Percentiles rank a stretch among this genome's conserved stretches.
These are phyloP conservation scores for Phlyctochytrium planicorne DNA, from an alignment of 192 early-diverging fungal genomes.

Conservation along the genomic window DNA sequence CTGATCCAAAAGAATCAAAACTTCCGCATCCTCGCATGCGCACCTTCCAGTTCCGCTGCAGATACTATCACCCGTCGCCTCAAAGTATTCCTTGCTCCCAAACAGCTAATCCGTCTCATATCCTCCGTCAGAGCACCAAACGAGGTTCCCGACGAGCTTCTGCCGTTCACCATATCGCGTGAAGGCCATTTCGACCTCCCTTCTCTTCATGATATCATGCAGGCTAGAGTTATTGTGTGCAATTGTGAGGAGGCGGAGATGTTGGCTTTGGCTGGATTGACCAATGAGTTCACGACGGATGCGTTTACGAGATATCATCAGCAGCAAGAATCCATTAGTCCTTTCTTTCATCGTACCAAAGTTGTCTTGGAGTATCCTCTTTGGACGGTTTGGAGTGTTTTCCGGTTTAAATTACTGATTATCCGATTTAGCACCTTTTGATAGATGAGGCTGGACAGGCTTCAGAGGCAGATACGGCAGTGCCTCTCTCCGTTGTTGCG, in stretches of 20 bases:
- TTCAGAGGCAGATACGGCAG: slow-evolving; percentile 49
- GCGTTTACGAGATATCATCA: not conserved
- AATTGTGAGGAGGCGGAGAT: slow-evolving; percentile 50
- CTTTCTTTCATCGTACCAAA: slow-evolving; percentile 1
- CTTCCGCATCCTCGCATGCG: slow-evolving; percentile 50
- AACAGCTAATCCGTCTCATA: slow-evolving; percentile 47
- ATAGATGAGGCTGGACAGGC: slow-evolving; percentile 62
- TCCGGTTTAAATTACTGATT: not conserved
- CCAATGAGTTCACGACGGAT: slow-evolving; percentile 23
- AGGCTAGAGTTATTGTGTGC: slow-evolving; percentile 48
- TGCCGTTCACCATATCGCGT: slow-evolving; percentile 43
- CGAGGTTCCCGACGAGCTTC: slow-evolving; percentile 41
- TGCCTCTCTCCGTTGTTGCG: slow-evolving; percentile 44
- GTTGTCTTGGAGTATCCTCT: not conserved
- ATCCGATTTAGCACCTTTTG: slow-evolving; percentile 36
- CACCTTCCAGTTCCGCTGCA: slow-evolving; percentile 51
- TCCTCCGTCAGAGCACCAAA: slow-evolving; percentile 38
- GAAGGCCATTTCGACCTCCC: slow-evolving; percentile 43
- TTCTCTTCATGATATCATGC: slow-evolving; percentile 32
- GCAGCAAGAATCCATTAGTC: not conserved
- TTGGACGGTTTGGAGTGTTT: slow-evolving; percentile 23
- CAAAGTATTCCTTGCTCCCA: slow-evolving; percentile 31
- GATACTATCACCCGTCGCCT: slow-evolving; percentile 55
- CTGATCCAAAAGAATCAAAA: slow-evolving; percentile 34
- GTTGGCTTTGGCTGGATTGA: slow-evolving; percentile 42